Percentiles rank a stretch among this genome's conserved stretches.
These are phyloP conservation scores for Colletotrichum melonis DNA, from an alignment of 2,329 filamentous ascomycete species.

Conservation along the genomic window DNA sequence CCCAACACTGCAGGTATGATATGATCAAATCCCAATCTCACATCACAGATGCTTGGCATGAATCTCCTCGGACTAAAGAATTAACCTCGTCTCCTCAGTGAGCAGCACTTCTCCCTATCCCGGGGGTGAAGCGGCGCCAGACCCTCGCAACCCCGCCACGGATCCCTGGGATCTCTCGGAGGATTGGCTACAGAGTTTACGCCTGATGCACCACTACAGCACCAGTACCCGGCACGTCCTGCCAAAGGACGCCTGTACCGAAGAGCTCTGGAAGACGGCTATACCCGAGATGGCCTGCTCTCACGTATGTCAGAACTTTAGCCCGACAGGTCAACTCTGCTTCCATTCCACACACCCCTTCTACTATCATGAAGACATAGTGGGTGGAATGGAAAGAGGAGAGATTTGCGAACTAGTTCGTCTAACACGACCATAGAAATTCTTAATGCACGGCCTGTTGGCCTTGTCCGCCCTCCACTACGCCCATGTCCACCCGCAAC, in stretches of 20 bases:
- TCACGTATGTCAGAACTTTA: constrained; percentile 11
- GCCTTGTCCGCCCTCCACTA: constrained; percentile 46
- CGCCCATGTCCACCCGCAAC: constrained; percentile 40
- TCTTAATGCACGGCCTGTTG: constrained; percentile 46
- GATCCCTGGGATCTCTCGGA: constrained; percentile 37
- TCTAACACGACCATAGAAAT: constrained; percentile 37
- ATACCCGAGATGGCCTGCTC: constrained; percentile 32
- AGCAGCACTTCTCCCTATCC: constrained; percentile 21
- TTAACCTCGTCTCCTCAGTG: background rate
- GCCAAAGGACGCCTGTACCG: constrained; percentile 37
- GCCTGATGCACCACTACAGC: constrained; percentile 50
- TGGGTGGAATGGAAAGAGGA: background rate
- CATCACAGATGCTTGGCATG: background rate
- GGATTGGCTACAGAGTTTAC: constrained; percentile 48
- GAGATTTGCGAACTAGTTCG: background rate
- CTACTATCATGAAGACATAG: constrained; percentile 41
- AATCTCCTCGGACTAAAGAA: background rate
- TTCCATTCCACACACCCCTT: background rate
- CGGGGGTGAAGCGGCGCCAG: background rate
- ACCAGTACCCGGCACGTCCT: constrained; percentile 43
- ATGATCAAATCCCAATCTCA: background rate
- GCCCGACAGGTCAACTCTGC: background rate
- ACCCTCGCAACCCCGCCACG: background rate
- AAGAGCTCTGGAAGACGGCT: constrained; percentile 34
- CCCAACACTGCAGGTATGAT: constrained; percentile 22